These are phyloP conservation scores for Candida pseudoviswanathii DNA, from an alignment of 1,139 yeast genomes.

Conservation along the genomic window DNA sequence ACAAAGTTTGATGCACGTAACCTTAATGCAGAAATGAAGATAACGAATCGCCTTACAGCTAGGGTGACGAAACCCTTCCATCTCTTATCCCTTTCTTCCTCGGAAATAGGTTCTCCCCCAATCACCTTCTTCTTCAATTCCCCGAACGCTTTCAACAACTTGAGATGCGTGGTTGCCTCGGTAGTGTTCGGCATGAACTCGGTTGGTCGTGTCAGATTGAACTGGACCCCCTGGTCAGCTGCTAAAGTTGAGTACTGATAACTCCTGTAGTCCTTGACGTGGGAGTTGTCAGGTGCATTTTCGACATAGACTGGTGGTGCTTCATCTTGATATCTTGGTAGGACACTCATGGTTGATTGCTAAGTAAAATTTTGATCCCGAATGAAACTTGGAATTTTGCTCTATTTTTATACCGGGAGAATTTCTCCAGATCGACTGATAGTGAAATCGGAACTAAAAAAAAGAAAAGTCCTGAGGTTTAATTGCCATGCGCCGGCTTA, in stretches of 20 bases:
- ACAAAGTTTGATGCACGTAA: neutral
- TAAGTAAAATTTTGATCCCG: too few relatives aligned
- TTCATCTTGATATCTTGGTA: neutral
- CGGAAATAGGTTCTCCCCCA: constrained; percentile 8
- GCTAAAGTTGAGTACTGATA: constrained; percentile 20
- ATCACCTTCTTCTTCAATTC: neutral
- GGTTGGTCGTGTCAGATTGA: neutral
- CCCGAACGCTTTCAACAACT: constrained; percentile 30
- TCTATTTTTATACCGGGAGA: too few relatives aligned
- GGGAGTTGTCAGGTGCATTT: too few relatives aligned
- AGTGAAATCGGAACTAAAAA: too few relatives aligned
- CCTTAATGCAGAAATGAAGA: constrained; percentile 26
- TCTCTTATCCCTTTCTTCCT: constrained; percentile 18
- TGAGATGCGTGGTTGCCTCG: constrained; percentile 28
- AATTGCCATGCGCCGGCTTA: too few relatives aligned
- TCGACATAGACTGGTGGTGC: too few relatives aligned
- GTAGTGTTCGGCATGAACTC: neutral
- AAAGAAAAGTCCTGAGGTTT: too few relatives aligned
- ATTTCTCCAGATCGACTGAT: too few relatives aligned
- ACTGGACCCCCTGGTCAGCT: neutral
- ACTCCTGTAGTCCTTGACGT: neutral
- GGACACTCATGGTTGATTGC: neutral
- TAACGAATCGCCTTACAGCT: constrained; percentile 32
- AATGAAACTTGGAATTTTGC: too few relatives aligned
- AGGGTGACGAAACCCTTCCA: constrained; percentile 34